A percentile compares a stretch with the other conserved stretches of the same genome.
Conservation (phyloP, 23 red algal species). For the Cyanidiococcus yangmingshanensis region DNA sequence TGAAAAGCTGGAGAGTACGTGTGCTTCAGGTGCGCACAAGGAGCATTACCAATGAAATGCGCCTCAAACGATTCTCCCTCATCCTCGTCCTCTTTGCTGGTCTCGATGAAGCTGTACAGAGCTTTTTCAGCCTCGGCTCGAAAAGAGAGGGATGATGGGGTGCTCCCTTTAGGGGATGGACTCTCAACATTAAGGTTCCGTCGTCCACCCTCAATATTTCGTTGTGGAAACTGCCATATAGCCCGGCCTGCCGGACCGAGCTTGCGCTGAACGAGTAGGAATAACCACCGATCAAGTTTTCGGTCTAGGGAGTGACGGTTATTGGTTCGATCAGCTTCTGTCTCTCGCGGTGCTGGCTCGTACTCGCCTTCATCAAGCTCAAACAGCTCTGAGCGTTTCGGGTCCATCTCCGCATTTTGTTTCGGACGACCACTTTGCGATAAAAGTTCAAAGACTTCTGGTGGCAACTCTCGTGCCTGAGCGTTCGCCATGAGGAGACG, state of each 20-base stretch:
- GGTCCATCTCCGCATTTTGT: background rate
- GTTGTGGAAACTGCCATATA: constrained; percentile 73
- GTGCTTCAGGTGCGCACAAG: constrained; percentile 58
- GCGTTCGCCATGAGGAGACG: constrained; percentile 26
- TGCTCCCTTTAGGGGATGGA: background rate
- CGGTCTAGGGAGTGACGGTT: constrained; percentile 47
- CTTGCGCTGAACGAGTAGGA: constrained; percentile 53
- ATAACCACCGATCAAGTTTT: constrained; percentile 49
- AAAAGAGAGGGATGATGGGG: constrained; percentile 7
- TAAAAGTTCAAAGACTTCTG: constrained; percentile 33
- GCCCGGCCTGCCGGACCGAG: background rate
- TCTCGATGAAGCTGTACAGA: constrained; percentile 32
- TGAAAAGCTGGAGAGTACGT: constrained; percentile 50
- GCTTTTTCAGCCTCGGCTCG: constrained; percentile 48
- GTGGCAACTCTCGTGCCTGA: constrained; percentile 30
- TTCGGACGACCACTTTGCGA: background rate
- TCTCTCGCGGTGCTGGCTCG: constrained; percentile 51
- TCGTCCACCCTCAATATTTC: constrained; percentile 14
- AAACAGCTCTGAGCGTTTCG: background rate
- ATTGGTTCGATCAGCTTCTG: constrained; percentile 45
- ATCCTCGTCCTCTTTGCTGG: background rate
- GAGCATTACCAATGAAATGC: constrained; percentile 46
- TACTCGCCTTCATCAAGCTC: constrained; percentile 40
- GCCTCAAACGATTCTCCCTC: constrained; percentile 2
- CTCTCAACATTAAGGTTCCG: background rate